phyloP scores from a whole-genome alignment of 805 yeast species.

The Ogataea trehalophila region DNA sequence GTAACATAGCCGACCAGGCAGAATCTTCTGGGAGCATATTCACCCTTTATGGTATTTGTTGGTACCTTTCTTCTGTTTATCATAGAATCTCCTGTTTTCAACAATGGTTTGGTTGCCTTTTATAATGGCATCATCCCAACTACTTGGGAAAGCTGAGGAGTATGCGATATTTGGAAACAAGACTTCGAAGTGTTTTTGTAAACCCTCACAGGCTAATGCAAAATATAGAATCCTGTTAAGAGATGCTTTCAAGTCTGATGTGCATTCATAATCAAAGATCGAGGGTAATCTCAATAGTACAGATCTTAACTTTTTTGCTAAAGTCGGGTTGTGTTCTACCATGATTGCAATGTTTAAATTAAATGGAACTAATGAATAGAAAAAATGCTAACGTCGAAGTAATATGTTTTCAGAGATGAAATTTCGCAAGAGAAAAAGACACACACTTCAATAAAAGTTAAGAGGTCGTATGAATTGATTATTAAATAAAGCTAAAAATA shows the following conservation, averaged over 20 bases:
- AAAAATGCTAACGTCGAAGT: too few relatives aligned
- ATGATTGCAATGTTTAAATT: neutral
- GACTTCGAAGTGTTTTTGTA: constrained; percentile 3
- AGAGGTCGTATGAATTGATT: too few relatives aligned
- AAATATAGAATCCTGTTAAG: constrained; percentile 14
- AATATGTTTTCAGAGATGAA: too few relatives aligned
- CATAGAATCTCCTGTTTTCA: constrained; percentile 19
- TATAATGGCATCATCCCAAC: constrained; percentile 20
- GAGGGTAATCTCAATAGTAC: constrained; percentile 11
- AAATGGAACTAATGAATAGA: too few relatives aligned
- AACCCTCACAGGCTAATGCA: constrained; percentile 13
- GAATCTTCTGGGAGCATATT: constrained; percentile 64
- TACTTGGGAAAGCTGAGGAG: constrained; percentile 18
- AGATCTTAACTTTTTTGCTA: constrained; percentile 4
- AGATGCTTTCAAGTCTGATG: constrained; percentile 15
- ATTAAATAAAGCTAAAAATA: too few relatives aligned
- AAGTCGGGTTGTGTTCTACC: neutral
- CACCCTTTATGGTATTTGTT: constrained; percentile 47
- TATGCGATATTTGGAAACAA: constrained; percentile 16
- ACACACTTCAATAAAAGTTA: too few relatives aligned
- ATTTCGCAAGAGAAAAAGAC: too few relatives aligned
- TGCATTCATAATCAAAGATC: constrained; percentile 12
- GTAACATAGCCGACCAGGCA: constrained; percentile 60
- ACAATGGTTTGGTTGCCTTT: constrained; percentile 7
- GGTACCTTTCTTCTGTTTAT: constrained; percentile 12